Evolutionary conservation across 108 stramenopile genomes (phyloP), one percentile per base, ranked within the genome.

Genomic region (Nitzschia palea): DNA sequence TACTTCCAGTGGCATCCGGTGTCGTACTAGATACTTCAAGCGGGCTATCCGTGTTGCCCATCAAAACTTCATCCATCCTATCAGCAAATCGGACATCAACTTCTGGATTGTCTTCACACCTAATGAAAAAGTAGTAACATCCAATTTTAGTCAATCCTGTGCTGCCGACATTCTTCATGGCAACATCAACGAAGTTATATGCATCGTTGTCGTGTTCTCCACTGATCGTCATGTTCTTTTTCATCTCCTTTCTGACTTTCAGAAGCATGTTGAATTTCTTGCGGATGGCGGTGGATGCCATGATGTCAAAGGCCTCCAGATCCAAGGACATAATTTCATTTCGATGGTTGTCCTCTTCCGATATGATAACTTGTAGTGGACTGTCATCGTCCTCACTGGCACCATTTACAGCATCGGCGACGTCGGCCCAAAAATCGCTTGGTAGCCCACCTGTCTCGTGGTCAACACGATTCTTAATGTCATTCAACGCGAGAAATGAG

Each of bases 161-260:
- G 10, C 20, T 51, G 6, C 9, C 50, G 18, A 31, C 14, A 8
- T 26, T 57, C 15, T 32, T 57, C 28, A 57, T 57, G 31, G 55
- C 55, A 33, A 57, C 29, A 8, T 57, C 55, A 26, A 57, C 28
- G 20, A 57, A 57, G 55, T 57, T 57, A 12, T 12, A 57, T 30
- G 55, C 17, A 57, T 57, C 55, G 20, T 20, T 57, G 18, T 57
- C 55, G 31, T 57, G 55, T 12, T 30, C 32, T 8, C 55, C 28
- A 12, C 31, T 33, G 31, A 33, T 33, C 9, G 55, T 57, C 55
- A 57, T 57, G 28, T 57, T 57, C 27, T 57, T 57, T 57, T 33
- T 8, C 55, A 57, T 31, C 9, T n/a, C 9, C 18, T 28, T 30
- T 8, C 55, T 8, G 9, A 57, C 32, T 18, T 57, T 57, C 17